Evolutionary conservation across 768 basidiomycete species (phyloP).

Genomic region (Tylopilus sp.): DNA sequence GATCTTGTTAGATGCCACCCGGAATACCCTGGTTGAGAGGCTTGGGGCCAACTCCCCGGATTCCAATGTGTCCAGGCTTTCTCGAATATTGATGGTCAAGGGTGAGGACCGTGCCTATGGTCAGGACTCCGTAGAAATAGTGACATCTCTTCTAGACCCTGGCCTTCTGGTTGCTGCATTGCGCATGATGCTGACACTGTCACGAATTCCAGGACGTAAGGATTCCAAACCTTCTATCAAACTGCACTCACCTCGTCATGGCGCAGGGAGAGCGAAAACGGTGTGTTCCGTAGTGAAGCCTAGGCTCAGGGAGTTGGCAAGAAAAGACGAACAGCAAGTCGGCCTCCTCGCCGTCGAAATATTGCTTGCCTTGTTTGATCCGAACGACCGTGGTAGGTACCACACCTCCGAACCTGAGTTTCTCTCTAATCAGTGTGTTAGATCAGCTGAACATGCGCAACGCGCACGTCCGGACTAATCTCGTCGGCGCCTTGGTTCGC

Average conservation of each 20-base stretch:
- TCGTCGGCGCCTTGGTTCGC: constrained; percentile 13
- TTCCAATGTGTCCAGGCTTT: constrained; percentile 7
- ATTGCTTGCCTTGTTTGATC: constrained; percentile 11
- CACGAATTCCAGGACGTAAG: constrained; percentile 16
- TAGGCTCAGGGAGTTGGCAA: constrained; percentile 15
- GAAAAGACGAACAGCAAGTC: constrained; percentile 3
- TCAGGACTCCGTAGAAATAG: not conserved
- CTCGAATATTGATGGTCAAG: constrained; percentile 10
- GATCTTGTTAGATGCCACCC: constrained; percentile 10
- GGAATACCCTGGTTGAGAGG: not conserved
- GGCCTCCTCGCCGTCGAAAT: constrained; percentile 22
- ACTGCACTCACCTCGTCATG: too few species aligned
- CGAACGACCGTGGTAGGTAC: constrained; percentile 1
- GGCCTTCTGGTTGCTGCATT: constrained; percentile 13
- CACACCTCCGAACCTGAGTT: not conserved
- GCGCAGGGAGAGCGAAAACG: not conserved
- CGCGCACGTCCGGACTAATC: constrained; percentile 13
- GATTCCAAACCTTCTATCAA: not conserved
- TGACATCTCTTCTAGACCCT: constrained; percentile 2
- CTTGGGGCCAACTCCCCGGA: not conserved
- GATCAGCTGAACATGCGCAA: constrained; percentile 10
- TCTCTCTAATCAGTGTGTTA: not conserved
- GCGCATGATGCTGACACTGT: constrained; percentile 15
- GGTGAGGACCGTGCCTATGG: not conserved
- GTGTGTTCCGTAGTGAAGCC: constrained; percentile 8